Conservation (phyloP, 495 filamentous ascomycete species). For the Podospora anserina region DNA sequence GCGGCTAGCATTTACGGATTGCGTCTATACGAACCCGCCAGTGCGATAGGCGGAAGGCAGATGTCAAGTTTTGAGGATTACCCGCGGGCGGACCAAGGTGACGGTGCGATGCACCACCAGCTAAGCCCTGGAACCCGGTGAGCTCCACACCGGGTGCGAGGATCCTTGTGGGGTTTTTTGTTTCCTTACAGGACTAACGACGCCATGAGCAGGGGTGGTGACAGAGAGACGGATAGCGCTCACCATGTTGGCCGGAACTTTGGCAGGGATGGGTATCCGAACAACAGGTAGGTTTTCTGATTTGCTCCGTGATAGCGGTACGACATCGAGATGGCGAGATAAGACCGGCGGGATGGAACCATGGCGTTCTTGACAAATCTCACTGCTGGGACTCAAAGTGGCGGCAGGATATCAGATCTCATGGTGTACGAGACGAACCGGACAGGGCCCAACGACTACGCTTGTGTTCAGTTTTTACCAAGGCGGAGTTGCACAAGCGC, state of each 20-base stretch:
- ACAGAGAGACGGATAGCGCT: background rate
- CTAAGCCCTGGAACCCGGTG: background rate
- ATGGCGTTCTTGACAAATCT: background rate
- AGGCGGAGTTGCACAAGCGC: background rate
- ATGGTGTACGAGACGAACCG: background rate
- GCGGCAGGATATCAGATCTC: background rate
- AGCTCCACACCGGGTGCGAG: background rate
- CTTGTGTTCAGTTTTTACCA: background rate
- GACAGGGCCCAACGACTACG: background rate
- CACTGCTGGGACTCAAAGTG: background rate
- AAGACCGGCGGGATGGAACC: background rate
- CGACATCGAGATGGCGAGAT: background rate
- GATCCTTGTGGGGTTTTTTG: background rate
- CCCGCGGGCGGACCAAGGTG: background rate
- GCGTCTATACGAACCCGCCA: background rate
- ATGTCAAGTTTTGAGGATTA: background rate
- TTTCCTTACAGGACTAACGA: background rate
- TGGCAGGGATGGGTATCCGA: background rate
- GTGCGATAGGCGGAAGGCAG: background rate
- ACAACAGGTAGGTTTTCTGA: background rate
- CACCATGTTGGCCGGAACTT: background rate
- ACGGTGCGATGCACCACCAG: background rate
- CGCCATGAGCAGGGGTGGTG: background rate
- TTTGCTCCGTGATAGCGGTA: background rate
- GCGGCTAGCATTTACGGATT: background rate